Conservation (phyloP, 2,329 filamentous ascomycete species). For the Fusarium nygamai region DNA sequence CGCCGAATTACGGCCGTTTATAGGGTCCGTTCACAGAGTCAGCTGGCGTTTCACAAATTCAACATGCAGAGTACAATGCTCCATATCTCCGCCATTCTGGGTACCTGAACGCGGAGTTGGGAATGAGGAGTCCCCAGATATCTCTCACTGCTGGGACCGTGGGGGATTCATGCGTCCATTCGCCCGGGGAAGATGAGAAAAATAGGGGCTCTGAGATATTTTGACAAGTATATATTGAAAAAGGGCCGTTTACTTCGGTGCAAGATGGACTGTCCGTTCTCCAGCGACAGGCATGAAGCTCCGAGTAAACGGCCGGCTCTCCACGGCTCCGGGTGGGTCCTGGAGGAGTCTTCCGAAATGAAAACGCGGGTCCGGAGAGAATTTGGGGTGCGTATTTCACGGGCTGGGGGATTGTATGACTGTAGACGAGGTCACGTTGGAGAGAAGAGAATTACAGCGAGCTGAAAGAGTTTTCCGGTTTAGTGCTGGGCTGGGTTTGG, state of each 20-base stretch:
- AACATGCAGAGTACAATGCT: not conserved
- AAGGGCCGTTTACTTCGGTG: constrained; percentile 31
- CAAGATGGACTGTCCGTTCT: constrained; percentile 23
- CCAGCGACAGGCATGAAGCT: constrained; percentile 40
- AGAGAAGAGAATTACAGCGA: not conserved
- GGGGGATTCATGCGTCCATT: not conserved
- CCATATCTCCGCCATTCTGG: constrained; percentile 8
- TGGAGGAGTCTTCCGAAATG: constrained; percentile 21
- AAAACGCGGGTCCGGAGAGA: constrained; percentile 25
- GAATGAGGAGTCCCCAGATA: constrained; percentile 28
- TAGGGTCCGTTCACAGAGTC: constrained; percentile 25
- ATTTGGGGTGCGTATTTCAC: not conserved
- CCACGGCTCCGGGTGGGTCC: constrained; percentile 34
- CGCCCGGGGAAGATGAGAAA: not conserved
- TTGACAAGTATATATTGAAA: constrained; percentile 11
- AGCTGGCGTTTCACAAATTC: constrained; percentile 27
- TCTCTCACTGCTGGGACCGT: constrained; percentile 4
- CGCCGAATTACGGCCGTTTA: constrained; percentile 32
- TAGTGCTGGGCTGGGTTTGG: not conserved
- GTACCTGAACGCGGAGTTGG: not conserved
- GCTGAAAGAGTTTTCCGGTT: not conserved
- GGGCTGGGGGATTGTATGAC: not conserved
- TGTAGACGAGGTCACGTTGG: constrained; percentile 6
- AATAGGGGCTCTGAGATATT: constrained; percentile 27
- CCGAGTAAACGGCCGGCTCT: constrained; percentile 42